These are phyloP conservation scores for Leucaena leucocephala DNA, from an alignment of 306 rosid genomes.

Conservation along the genomic window DNA sequence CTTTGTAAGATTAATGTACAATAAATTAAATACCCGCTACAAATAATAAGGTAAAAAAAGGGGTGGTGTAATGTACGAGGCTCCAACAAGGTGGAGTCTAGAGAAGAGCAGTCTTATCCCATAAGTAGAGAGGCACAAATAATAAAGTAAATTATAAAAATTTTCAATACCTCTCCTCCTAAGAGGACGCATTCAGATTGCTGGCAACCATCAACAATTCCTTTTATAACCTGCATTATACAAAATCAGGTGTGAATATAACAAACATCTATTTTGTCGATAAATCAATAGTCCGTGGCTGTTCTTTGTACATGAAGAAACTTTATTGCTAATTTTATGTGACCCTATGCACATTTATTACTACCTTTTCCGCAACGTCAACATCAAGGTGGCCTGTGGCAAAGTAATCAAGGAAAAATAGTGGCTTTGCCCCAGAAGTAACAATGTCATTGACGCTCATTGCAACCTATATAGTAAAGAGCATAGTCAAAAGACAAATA, in stretches of 20 bases:
- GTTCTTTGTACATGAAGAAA: not conserved
- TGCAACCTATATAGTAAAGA: constrained; percentile 65
- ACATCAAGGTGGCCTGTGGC: constrained; percentile 89
- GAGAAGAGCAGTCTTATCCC: too few relatives aligned
- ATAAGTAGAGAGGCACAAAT: too few relatives aligned
- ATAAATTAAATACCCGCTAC: not conserved
- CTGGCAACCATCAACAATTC: constrained; percentile 84
- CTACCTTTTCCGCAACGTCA: constrained; percentile 82
- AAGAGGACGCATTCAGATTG: constrained; percentile 81
- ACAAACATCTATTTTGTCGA: not conserved
- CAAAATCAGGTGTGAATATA: not conserved
- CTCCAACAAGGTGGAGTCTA: too few relatives aligned
- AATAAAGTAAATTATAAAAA: not conserved
- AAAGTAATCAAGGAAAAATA: constrained; percentile 92
- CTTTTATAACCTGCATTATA: constrained; percentile 71
- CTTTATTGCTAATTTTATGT: not conserved
- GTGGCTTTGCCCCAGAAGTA: constrained; percentile 93
- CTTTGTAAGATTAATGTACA: not conserved
- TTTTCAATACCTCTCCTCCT: constrained; percentile 82
- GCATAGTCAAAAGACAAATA: not conserved
- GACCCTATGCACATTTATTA: constrained; percentile 26
- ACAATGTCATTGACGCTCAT: constrained; percentile 93
- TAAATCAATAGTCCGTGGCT: not conserved
- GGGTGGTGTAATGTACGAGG: too few relatives aligned
- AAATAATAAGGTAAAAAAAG: too few relatives aligned